Evolutionary conservation across 257 asterid species (phyloP).

Genomic region (Henckelia pumila): DNA sequence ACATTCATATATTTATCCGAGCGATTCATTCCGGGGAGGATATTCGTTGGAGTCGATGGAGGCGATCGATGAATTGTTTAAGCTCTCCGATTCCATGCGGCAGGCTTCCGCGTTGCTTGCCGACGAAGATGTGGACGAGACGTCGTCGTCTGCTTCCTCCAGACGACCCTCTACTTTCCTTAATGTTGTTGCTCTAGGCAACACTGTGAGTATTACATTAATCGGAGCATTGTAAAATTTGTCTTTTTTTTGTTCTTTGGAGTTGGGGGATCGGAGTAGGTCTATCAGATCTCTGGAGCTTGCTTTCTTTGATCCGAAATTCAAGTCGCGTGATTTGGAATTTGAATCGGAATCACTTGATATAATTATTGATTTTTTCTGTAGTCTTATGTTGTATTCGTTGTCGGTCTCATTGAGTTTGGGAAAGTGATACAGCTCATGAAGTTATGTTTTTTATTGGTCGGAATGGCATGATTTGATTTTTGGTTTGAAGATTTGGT

Average conservation of each 20-base stretch:
- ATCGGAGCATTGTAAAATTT: slow-evolving; percentile 25
- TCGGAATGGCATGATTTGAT: slow-evolving; percentile 11
- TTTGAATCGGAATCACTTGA: slow-evolving; percentile 14
- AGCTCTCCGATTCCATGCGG: slow-evolving; percentile 93
- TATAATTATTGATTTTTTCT: not conserved
- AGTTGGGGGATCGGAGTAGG: slow-evolving; percentile 10
- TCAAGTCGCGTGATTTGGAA: not conserved
- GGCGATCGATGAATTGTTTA: slow-evolving; percentile 79
- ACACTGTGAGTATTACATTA: slow-evolving; percentile 53
- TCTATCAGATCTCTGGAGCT: slow-evolving; percentile 24
- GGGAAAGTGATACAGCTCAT: slow-evolving; percentile 19
- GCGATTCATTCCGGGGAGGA: slow-evolving; percentile 14
- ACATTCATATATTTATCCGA: not conserved
- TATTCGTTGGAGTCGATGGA: slow-evolving; percentile 37
- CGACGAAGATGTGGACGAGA: slow-evolving; percentile 89
- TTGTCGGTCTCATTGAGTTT: slow-evolving; percentile 4
- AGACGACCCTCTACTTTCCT: slow-evolving; percentile 83
- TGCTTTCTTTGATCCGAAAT: slow-evolving; percentile 32
- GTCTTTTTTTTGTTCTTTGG: not conserved
- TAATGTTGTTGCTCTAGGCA: slow-evolving; percentile 92
- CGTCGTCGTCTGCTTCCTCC: slow-evolving; percentile 55
- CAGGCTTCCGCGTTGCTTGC: slow-evolving; percentile 90
- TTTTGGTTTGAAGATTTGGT: slow-evolving; percentile 16
- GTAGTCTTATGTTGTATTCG: slow-evolving; percentile 8
- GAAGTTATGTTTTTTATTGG: slow-evolving; percentile 8